Evolutionary conservation across 495 filamentous ascomycete species (phyloP), one percentile per base, ranked within the genome.

Genomic region (Staphylotrichum longicolle): DNA sequence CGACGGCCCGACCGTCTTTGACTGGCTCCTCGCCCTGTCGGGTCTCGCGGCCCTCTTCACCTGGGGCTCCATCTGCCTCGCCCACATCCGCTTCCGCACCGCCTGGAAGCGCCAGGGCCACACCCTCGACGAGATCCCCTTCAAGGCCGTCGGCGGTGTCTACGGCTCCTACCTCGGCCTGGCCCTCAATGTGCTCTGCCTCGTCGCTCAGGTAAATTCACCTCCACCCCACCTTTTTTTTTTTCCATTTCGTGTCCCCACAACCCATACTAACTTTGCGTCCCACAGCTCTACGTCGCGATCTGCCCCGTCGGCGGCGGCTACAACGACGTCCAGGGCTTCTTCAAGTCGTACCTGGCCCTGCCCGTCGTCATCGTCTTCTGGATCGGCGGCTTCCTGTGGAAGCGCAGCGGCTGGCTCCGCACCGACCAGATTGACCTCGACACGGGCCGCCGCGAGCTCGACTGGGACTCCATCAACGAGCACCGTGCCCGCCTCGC

Each of bases 331-430:
- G 85, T 66, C 61, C 75, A 68, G 1, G 72, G 68, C 65, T 97
- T 94, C 80, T 97, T 98, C 78, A 72, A 79, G 33, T 81, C 78
- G 39, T 98, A 94, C 72, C 81, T 97, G 8, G 91, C 91, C 20
- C 83, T 86, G 0, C 94, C 94, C 2, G 83, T 98, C 61, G 89
- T 96, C 58, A 67, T 97, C 5, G 50, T 81, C 33, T 93, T 85
- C 71, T 98, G 91, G 70, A 66, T 96, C 61, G 64, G 68, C 54
- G 85, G 83, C 33, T 87, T 76, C 65, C 15, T 76, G 42, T 88
- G 85, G 86, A 88, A 87, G 76, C 78, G 83, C 59, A 71, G 73
- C 40, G 81, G 79, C 33, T 87, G 82, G 82, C 72, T 84, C 40
- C 69, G 72, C 32, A 76, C 73, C 32, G 52, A 71, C 47, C 70